Conservation (phyloP, 1,139 yeast genomes). For the Saccharomyces uvarum region DNA sequence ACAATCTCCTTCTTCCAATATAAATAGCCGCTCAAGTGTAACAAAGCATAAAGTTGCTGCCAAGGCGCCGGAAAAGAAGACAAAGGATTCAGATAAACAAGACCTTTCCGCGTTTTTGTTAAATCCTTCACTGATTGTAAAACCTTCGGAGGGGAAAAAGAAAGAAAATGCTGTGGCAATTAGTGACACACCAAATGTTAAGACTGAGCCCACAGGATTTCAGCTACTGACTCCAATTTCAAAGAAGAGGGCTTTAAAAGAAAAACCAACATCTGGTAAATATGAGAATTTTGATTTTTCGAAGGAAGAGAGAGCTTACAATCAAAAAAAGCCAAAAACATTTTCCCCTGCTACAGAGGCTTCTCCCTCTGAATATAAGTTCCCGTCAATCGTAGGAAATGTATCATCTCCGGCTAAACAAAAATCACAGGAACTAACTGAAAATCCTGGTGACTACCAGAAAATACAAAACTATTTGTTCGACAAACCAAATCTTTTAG, state of each 20-base stretch:
- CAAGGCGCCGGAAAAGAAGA: background rate
- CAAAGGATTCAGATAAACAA: background rate
- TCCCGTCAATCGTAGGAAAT: background rate
- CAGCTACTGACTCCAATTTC: background rate
- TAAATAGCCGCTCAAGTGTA: background rate
- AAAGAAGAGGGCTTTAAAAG: background rate
- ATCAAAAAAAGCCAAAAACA: background rate
- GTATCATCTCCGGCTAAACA: background rate
- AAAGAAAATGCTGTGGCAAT: background rate
- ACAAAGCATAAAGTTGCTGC: background rate
- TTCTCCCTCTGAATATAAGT: background rate
- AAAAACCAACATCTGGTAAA: background rate
- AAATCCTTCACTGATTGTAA: conserved; percentile 1
- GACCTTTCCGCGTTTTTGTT: background rate
- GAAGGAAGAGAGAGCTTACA: background rate
- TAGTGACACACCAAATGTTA: background rate
- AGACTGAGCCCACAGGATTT: background rate
- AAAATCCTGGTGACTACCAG: conserved; percentile 10
- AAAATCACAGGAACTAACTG: background rate
- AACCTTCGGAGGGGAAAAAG: conserved; percentile 2
- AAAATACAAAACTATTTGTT: conserved; percentile 3
- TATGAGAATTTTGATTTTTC: background rate
- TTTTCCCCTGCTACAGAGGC: background rate
- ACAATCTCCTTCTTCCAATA: background rate
- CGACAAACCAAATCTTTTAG: conserved; percentile 4